phyloP scores from a whole-genome alignment of 768 basidiomycete genomes.

The Trametes maxima region DNA sequence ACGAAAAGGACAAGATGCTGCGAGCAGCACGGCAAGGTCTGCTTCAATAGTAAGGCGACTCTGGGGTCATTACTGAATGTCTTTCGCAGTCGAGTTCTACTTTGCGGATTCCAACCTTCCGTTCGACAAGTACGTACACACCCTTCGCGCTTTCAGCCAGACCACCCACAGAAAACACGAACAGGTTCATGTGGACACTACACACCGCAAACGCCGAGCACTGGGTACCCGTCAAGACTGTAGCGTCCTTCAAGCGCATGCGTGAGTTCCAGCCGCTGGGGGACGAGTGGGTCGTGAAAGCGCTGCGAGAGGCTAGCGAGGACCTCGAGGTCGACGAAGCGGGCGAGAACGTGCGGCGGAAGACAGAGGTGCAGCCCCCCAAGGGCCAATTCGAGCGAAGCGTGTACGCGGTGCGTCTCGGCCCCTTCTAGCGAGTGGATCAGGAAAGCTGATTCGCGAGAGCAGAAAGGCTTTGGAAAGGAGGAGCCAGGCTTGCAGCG shows the following conservation, averaged over 20 bases:
- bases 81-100: conserved; percentile 83
- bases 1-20: conserved; percentile 45
- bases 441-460: background rate
- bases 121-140: conserved; percentile 65
- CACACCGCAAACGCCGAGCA: conserved; percentile 80
- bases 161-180: background rate
- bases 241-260: conserved; percentile 97
- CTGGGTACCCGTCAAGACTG: conserved; percentile 86
- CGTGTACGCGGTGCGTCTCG: conserved; percentile 78
- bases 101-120: conserved; percentile 97
- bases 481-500: conserved; percentile 65
- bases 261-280: conserved; percentile 65
- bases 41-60: conserved; percentile 21
- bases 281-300: conserved; percentile 66
- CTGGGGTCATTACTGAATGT: background rate
- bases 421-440: background rate
- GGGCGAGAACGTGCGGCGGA: conserved; percentile 72
- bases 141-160: background rate
- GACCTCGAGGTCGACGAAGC: conserved; percentile 76
- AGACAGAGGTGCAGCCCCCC: conserved; percentile 74
- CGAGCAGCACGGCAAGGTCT: conserved; percentile 60
- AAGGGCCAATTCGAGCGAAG: conserved; percentile 81
- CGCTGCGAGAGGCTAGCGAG: conserved; percentile 51
- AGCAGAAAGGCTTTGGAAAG: conserved; percentile 86
- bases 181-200: conserved; percentile 93